phyloP scores from a whole-genome alignment of 192 early-diverging fungal species.

The Coemansia sp. region DNA sequence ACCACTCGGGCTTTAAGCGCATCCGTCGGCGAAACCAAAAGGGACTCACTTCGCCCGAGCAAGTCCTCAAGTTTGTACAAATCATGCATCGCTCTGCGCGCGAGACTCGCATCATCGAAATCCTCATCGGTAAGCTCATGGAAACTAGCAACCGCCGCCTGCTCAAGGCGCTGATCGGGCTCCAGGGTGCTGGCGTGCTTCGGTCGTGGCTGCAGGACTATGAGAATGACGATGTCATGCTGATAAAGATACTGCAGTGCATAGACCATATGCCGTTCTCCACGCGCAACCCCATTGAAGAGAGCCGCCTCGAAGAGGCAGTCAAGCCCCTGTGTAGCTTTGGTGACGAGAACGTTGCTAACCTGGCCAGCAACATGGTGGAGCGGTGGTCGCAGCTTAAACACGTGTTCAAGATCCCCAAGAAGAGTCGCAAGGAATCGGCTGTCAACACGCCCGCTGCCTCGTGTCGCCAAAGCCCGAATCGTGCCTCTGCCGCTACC shows the following conservation, averaged over 20 bases:
- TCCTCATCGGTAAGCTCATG: constrained; percentile 61
- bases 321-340: constrained; percentile 49
- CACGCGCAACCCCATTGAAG: constrained; percentile 76
- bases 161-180: constrained; percentile 62
- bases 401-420: constrained; percentile 48
- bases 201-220: constrained; percentile 60
- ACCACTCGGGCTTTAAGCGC: constrained; percentile 25
- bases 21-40: constrained; percentile 34
- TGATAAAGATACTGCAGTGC: constrained; percentile 63
- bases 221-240: constrained; percentile 58
- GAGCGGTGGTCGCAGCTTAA: constrained; percentile 41
- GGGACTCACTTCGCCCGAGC: constrained; percentile 65
- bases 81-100: constrained; percentile 63
- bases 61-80: constrained; percentile 74
- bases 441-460: constrained; percentile 12
- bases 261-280: constrained; percentile 75
- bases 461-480: constrained; percentile 36
- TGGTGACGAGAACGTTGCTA: constrained; percentile 42
- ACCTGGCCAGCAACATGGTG: constrained; percentile 22
- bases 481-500: too few relatives aligned
- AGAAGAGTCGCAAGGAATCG: constrained; percentile 39
- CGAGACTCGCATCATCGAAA: constrained; percentile 54
- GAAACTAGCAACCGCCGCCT: constrained; percentile 59
- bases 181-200: constrained; percentile 40
- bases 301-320: constrained; percentile 68